Evolutionary conservation across 352 stramenopile genomes (phyloP).

Genomic region (Halophytophthora batemanensis): DNA sequence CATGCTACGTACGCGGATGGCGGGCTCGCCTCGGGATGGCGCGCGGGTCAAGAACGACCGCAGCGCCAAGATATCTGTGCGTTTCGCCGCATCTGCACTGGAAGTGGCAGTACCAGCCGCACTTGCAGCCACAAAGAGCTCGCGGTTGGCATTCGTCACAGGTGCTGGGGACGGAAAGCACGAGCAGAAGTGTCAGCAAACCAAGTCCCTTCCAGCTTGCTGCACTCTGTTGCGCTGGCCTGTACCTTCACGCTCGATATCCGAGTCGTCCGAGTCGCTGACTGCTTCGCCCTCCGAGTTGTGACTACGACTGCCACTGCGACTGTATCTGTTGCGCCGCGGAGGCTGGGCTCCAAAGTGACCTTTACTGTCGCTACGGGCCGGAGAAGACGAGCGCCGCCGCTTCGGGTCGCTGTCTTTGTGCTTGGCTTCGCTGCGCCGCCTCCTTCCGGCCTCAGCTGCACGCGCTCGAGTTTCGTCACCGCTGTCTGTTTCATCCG

Average conservation of each 20-base stretch:
- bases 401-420: constrained; percentile 1
- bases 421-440: constrained; percentile 3
- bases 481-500: background rate
- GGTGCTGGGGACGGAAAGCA: constrained; percentile 10
- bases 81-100: constrained; percentile 2
- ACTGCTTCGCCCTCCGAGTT: constrained; percentile 9
- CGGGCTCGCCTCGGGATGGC: constrained; percentile 13
- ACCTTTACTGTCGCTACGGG: constrained; percentile 1
- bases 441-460: constrained; percentile 6
- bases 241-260: constrained; percentile 14
- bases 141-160: constrained; percentile 12
- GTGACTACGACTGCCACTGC: constrained; percentile 13
- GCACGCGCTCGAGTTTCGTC: constrained; percentile 17
- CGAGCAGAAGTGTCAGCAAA: no score
- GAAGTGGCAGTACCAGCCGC: background rate
- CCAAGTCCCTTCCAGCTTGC: no score
- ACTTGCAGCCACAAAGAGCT: constrained; percentile 7
- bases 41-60: constrained; percentile 38
- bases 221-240: background rate
- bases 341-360: background rate
- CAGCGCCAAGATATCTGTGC: constrained; percentile 27
- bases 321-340: constrained; percentile 5
- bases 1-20: constrained; percentile 28
- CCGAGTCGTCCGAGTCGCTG: constrained; percentile 18
- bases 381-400: constrained; percentile 4